Base-by-base conservation (phyloP, 148 eudicot species). In the Camellia japonica region DNA sequence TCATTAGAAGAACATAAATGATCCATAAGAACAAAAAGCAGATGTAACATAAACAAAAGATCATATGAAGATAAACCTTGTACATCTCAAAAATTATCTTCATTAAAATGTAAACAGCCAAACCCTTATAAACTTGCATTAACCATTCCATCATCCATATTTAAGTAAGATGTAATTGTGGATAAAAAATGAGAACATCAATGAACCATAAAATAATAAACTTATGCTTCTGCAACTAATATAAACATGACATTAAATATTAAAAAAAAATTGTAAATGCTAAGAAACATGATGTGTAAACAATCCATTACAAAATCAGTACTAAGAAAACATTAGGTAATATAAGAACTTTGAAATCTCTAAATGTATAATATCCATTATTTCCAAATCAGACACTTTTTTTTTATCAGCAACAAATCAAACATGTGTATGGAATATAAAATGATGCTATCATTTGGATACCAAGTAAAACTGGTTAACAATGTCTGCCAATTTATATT, bases 1-100 rank as follows among this genome's bases (percentile, higher is more conserved):
- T 58, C 56, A 73, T 82, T 19, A 74, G 65, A 82, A 80, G 47
- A 8, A 71, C 19, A 56, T 52, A 62, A 63, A 72, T 46, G 62
- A 49, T 59, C 61, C 47, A 68, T 82, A 51, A 85, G 71, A 78
- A 71, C 55, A 67, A 70, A 75, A 43, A 55, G 69, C 64, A 65
- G 18, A 16, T 15, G 38, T 16, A 71, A 49, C 15, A 59, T 42
- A 7, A 58, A 42, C 15, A 47, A 63, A 63, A 60, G 51, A 1
- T n/a, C 14, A 60, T 43, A 44, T 19, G 15, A 18, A 60, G 18
- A 56, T 56, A 58, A 58, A 9, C 19, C 9, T 10, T 43, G 15
- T 59, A 30, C 20, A 18, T 62, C 49, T 18, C 41, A 51, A 10
- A 62, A 69, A 44, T 15, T 69, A 30, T 60, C 38, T 59, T 55